Evolutionary conservation across 75 land plant species (phyloP), one percentile per base, ranked within the genome.

Genomic region (Isoetes taiwanensis): DNA sequence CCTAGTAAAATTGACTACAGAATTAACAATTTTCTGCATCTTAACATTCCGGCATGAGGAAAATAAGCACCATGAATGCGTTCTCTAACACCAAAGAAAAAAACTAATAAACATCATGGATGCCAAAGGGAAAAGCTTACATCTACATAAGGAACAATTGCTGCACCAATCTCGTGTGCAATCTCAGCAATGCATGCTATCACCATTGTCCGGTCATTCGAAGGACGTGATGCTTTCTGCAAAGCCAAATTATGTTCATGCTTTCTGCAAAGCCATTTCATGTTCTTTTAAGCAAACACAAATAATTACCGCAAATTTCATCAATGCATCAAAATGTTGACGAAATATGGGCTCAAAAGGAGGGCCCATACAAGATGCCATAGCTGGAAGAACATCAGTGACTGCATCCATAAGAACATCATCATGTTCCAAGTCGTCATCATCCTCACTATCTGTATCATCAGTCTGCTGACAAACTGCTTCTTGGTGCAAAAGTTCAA

Each of bases 381-480:
- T 68, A 58, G 95, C 98, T 30, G 98, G 98, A 28, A 93, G 86
- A 55, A 93, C 77, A 54, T 93, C 98, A 33, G 86, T 78, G n/a
- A 93, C 98, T 32, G 98, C 95, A 74, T 93, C 98, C 82, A 93
- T 93, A 11, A 93, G 74, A 25, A 81, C 76, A 69, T 93, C 94
- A 73, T 93, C 98, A 64, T 87, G 95, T 48, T 81, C 81, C 26
- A 66, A 27, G 55, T 91, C 89, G 19, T 87, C 98, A 32, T 83
- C 95, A 32, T 41, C 65, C 24, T 93, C 98, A 61, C 76, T 64
- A 57, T 87, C 98, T 43, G 89, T 79, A 28, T 93, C 98, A 23
- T 60, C 77, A 1, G 66, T 46, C 62, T 65, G 79, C 57, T 93
- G 98, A 59, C 98, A 93, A 20, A 76, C 72, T 4, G 98, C 81